These are phyloP conservation scores for Sordariomycetes sp. DNA, from an alignment of 2,329 filamentous ascomycete species.

Conservation along the genomic window DNA sequence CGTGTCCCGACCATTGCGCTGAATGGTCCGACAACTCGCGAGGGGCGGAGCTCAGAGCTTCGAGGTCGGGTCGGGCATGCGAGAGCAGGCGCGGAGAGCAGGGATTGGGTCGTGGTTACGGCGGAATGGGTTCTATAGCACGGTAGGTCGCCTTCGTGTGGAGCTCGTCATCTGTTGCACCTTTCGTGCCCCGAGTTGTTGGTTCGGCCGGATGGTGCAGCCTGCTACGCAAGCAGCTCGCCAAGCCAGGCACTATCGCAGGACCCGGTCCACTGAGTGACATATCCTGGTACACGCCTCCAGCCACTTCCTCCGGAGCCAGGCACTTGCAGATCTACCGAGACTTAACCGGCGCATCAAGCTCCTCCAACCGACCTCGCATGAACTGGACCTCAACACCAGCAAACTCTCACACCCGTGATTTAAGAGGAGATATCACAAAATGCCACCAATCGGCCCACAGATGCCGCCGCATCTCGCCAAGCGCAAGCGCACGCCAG, in stretches of 20 bases:
- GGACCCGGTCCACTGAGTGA: not conserved
- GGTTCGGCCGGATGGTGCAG: not conserved
- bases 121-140: not conserved
- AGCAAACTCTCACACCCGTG: not conserved
- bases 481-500: slow-evolving; percentile 45
- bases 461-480: slow-evolving; percentile 53
- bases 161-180: not conserved
- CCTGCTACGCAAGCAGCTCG: slow-evolving; percentile 5
- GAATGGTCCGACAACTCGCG: not conserved
- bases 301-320: not conserved
- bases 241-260: not conserved
- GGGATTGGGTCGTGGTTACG: not conserved
- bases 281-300: not conserved
- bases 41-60: slow-evolving; percentile 1
- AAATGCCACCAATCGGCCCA: slow-evolving; percentile 59
- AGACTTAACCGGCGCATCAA: slow-evolving; percentile 1
- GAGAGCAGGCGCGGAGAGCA: not conserved
- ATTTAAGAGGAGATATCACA: slow-evolving; percentile 11
- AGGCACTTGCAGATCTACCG: not conserved
- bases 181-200: not conserved
- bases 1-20: slow-evolving; percentile 2
- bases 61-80: not conserved
- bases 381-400: not conserved
- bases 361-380: not conserved
- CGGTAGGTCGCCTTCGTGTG: not conserved